phyloP scores from a whole-genome alignment of 192 early-diverging fungal genomes.

The Oehlia diaphana region DNA sequence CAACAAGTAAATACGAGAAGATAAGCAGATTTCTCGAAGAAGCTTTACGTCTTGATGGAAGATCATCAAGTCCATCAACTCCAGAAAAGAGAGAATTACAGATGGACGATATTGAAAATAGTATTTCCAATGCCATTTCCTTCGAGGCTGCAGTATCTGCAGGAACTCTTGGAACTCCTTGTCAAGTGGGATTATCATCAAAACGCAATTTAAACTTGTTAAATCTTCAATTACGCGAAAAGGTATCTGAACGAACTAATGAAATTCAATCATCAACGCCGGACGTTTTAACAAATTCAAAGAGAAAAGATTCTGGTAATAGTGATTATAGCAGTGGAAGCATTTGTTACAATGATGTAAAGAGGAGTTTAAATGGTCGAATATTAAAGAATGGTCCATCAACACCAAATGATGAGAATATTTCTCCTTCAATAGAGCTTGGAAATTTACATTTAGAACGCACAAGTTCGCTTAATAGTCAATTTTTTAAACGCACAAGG shows the following conservation, averaged over 20 bases:
- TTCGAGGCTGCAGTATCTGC: not conserved
- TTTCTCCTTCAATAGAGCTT: not conserved
- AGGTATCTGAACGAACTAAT: not conserved
- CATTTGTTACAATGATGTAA: not conserved
- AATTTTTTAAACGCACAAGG: not conserved
- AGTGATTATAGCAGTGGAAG: not conserved
- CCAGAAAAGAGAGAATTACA: slow-evolving; percentile 15
- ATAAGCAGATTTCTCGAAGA: slow-evolving; percentile 29
- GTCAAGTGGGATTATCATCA: not conserved
- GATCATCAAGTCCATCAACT: too few relatives aligned
- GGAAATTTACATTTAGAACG: not conserved
- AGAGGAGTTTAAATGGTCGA: not conserved
- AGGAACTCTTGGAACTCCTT: not conserved
- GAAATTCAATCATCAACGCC: not conserved
- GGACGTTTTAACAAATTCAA: too few relatives aligned
- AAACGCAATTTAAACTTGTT: slow-evolving; percentile 13
- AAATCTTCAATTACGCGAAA: not conserved
- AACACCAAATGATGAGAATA: not conserved
- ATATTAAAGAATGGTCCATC: not conserved
- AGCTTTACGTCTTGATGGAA: too few relatives aligned
- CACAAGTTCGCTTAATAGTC: too few relatives aligned
- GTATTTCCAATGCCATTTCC: not conserved
- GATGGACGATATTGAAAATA: slow-evolving; percentile 5
- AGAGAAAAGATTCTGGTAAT: not conserved
- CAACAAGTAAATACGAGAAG: too few relatives aligned